Evolutionary conservation across 2,329 filamentous ascomycete species (phyloP).

Genomic region (Cladosporium phlei): DNA sequence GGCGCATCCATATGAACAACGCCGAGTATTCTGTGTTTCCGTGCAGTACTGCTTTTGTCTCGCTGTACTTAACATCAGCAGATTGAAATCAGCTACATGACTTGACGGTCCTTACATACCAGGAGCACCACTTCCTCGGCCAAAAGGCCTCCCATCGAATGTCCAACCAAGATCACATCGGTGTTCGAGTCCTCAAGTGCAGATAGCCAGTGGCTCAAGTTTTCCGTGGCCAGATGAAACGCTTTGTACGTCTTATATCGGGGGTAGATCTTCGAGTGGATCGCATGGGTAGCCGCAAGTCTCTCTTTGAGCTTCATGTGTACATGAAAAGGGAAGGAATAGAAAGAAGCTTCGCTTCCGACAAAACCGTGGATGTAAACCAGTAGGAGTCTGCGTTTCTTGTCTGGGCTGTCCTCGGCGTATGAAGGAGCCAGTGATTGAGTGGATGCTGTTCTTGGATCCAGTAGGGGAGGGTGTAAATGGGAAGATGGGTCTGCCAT

Average conservation of each 20-base stretch:
- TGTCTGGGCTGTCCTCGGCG: no score
- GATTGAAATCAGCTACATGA: background rate
- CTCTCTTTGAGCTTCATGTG: slow-evolving; percentile 66
- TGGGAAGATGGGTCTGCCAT: no score
- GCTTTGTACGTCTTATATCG: slow-evolving; percentile 70
- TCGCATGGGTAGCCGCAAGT: slow-evolving; percentile 66
- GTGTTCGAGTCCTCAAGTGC: slow-evolving; percentile 70
- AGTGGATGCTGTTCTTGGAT: no score
- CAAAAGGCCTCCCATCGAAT: slow-evolving; percentile 85
- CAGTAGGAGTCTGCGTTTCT: slow-evolving; percentile 60
- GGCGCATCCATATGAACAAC: slow-evolving; percentile 79
- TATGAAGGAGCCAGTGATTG: no score
- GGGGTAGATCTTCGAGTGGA: slow-evolving; percentile 83
- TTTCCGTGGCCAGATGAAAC: slow-evolving; percentile 69
- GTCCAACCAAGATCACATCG: slow-evolving; percentile 77
- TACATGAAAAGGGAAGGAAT: slow-evolving; percentile 80
- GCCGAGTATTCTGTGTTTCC: slow-evolving; percentile 71
- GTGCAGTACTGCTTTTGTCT: slow-evolving; percentile 24
- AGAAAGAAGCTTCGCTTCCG: slow-evolving; percentile 81
- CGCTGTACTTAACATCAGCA: background rate
- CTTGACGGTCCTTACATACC: slow-evolving; percentile 16
- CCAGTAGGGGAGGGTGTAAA: no score
- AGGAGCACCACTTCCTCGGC: slow-evolving; percentile 73
- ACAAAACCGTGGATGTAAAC: slow-evolving; percentile 89
- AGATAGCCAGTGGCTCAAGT: slow-evolving; percentile 75